phyloP scores from a whole-genome alignment of 768 basidiomycete genomes.

The Lactarius indigo region DNA sequence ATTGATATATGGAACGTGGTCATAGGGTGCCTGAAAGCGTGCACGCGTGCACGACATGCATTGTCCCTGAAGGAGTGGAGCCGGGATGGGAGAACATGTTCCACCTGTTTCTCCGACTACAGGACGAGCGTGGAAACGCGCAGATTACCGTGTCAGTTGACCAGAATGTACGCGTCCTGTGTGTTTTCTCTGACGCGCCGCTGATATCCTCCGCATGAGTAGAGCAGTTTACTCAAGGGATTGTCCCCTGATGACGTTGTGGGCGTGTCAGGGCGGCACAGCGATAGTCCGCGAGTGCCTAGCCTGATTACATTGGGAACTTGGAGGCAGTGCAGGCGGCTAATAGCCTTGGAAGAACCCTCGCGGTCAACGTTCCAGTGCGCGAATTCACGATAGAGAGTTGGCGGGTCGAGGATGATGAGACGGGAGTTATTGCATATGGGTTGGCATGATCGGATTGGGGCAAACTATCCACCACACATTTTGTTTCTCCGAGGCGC shows the following conservation, averaged over 20 bases:
- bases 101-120: constrained; percentile 20
- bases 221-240: constrained; percentile 18
- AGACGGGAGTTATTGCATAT: constrained; percentile 5
- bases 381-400: constrained; percentile 22
- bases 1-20: neutral
- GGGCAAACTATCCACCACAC: neutral
- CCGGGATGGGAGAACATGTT: constrained; percentile 10
- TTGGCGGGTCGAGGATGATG: constrained; percentile 18
- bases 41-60: constrained; percentile 10
- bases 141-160: constrained; percentile 21
- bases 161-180: constrained; percentile 15
- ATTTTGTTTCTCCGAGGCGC: neutral
- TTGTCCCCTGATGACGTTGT: constrained; percentile 15
- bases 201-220: neutral
- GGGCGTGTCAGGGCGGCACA: neutral
- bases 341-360: constrained; percentile 4
- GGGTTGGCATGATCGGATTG: constrained; percentile 1
- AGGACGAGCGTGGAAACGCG: constrained; percentile 17
- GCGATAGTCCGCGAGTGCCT: constrained; percentile 18
- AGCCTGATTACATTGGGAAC: constrained; percentile 20
- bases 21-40: constrained; percentile 11
- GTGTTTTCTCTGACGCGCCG: neutral
- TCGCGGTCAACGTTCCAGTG: neutral
- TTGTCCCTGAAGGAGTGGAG: neutral
- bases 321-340: constrained; percentile 18